These are phyloP conservation scores for Salix arbutifolia DNA, from an alignment of 345 rosid species.

Conservation along the genomic window DNA sequence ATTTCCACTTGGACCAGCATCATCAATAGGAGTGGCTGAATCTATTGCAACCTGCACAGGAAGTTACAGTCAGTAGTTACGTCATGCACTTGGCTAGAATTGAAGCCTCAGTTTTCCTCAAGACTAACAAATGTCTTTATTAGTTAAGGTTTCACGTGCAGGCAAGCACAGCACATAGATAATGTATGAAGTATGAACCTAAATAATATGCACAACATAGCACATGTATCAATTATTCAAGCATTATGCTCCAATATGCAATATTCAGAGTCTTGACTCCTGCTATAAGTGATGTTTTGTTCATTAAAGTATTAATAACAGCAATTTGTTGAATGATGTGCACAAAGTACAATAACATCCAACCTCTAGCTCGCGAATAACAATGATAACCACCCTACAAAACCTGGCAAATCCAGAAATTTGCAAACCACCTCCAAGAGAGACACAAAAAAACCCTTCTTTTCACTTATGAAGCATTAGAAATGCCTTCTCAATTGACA, in stretches of 20 bases:
- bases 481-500: neutral
- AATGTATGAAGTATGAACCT: neutral
- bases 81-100: neutral
- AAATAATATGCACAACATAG: neutral
- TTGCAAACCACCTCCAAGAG: neutral
- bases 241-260: neutral
- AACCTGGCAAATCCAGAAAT: neutral
- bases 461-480: neutral
- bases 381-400: neutral
- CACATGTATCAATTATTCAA: neutral
- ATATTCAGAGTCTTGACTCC: neutral
- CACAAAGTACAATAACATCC: neutral
- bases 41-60: conserved; percentile 82
- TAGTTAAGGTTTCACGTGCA: neutral
- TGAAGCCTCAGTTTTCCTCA: neutral
- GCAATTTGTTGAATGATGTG: neutral
- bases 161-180: neutral
- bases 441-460: neutral
- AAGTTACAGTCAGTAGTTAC: conserved; percentile 8
- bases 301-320: neutral
- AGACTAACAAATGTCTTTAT: neutral
- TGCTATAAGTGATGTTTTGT: neutral
- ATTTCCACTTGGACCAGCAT: conserved; percentile 62
- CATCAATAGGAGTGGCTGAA: conserved; percentile 90
- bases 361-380: neutral